Percentiles rank a stretch among this genome's conserved stretches.
These are phyloP conservation scores for Fusarium palustre DNA, from an alignment of 2,329 filamentous ascomycete genomes.

Conservation along the genomic window DNA sequence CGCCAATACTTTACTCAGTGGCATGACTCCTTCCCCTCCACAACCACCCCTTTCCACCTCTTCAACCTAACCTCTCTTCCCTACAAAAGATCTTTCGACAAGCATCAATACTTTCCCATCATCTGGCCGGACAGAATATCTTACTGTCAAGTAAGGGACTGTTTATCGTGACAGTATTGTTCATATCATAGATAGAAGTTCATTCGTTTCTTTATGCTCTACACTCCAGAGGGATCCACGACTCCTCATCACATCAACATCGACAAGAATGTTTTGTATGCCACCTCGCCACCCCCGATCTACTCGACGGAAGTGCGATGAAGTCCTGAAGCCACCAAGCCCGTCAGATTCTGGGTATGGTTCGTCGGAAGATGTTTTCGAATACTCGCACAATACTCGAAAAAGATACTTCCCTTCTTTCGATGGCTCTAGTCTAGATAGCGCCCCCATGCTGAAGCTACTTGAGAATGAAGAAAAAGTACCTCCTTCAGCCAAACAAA, in stretches of 20 bases:
- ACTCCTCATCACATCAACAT: not conserved
- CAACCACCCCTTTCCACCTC: slow-evolving; percentile 9
- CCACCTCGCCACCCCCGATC: slow-evolving; percentile 20
- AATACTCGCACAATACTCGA: slow-evolving; percentile 5
- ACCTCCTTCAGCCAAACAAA: not conserved
- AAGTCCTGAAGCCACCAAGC: slow-evolving; percentile 23
- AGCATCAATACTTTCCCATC: slow-evolving; percentile 40
- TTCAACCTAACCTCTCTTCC: slow-evolving; percentile 32
- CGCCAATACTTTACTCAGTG: not conserved
- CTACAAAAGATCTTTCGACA: slow-evolving; percentile 36
- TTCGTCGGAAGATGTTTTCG: slow-evolving; percentile 42
- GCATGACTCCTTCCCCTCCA: slow-evolving; percentile 42
- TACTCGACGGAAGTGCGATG: slow-evolving; percentile 10
- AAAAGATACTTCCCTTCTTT: slow-evolving; percentile 18
- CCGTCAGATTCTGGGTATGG: slow-evolving; percentile 49
- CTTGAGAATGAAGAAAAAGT: slow-evolving; percentile 12
- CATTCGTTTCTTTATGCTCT: slow-evolving; percentile 38
- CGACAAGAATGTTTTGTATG: slow-evolving; percentile 25
- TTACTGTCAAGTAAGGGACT: slow-evolving; percentile 3
- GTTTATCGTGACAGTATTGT: slow-evolving; percentile 25
- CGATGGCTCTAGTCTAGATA: slow-evolving; percentile 37
- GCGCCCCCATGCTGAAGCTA: not conserved
- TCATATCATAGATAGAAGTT: slow-evolving; percentile 26
- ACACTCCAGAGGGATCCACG: not conserved
- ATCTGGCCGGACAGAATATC: slow-evolving; percentile 19